phyloP scores from a whole-genome alignment of 495 filamentous ascomycete genomes.

The Neurospora discreta region DNA sequence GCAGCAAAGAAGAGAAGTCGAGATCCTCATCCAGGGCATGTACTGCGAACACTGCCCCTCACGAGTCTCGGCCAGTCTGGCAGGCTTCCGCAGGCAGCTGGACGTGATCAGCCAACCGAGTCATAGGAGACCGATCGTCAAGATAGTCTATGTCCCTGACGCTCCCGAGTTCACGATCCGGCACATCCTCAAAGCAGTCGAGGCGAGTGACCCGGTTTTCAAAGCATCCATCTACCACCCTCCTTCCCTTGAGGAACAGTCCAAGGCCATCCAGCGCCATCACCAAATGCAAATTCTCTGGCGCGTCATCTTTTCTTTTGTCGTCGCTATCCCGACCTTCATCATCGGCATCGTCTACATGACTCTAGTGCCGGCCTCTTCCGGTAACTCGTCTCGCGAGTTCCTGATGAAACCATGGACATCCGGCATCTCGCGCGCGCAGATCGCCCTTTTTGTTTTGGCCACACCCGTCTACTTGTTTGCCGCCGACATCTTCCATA shows the following conservation, averaged over 20 bases:
- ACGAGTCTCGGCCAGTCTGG: conserved; percentile 34
- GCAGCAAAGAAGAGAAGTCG: conserved; percentile 43
- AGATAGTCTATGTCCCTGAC: conserved; percentile 56
- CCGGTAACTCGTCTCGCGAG: conserved; percentile 38
- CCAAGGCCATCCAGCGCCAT: conserved; percentile 54
- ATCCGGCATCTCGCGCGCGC: conserved; percentile 62
- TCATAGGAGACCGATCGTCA: conserved; percentile 48
- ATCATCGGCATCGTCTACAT: conserved; percentile 87
- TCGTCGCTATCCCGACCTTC: conserved; percentile 75
- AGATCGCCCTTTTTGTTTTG: conserved; percentile 77
- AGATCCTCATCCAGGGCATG: conserved; percentile 69
- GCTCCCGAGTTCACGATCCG: conserved; percentile 66
- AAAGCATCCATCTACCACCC: conserved; percentile 61
- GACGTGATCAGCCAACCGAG: conserved; percentile 41
- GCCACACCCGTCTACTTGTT: conserved; percentile 87
- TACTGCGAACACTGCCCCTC: conserved; percentile 76
- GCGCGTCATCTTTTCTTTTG: conserved; percentile 60
- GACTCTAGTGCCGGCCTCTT: conserved; percentile 50
- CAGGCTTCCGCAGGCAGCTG: conserved; percentile 25
- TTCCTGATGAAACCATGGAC: conserved; percentile 63
- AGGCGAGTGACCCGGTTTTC: conserved; percentile 54
- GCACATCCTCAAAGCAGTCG: conserved; percentile 55
- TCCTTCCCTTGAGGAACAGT: conserved; percentile 76
- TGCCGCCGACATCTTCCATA: conserved; percentile 78
- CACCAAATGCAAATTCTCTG: conserved; percentile 50